A percentile compares a stretch with the other conserved stretches of the same genome.
Conservation (phyloP, 345 rosid genomes). For the Lepidium didymum region DNA sequence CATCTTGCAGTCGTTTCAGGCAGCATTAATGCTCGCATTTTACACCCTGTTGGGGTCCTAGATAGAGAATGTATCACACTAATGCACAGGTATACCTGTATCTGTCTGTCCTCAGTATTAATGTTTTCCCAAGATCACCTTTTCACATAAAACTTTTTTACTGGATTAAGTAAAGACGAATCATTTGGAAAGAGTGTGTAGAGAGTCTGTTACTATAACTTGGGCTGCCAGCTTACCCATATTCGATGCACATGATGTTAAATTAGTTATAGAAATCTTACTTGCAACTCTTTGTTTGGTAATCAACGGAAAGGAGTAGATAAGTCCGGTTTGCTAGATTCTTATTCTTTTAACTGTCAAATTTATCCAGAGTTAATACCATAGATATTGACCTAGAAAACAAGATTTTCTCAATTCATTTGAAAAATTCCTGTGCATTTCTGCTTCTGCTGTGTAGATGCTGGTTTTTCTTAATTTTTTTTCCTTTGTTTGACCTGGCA, state of each 20-base stretch:
- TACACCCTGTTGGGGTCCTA: conserved; percentile 65
- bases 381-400: not conserved
- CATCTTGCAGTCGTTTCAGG: conserved; percentile 72
- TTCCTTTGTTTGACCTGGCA: conserved; percentile 13
- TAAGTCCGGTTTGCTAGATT: not conserved
- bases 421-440: not conserved
- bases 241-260: not conserved
- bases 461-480: not conserved
- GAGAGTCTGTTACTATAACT: not conserved
- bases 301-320: not conserved
- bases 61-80: conserved; percentile 72
- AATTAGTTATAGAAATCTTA: not conserved
- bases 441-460: not conserved
- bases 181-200: not conserved
- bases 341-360: not conserved
- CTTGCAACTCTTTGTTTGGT: not conserved
- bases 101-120: not conserved
- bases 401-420: not conserved
- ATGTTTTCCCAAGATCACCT: not conserved
- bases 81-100: conserved; percentile 52
- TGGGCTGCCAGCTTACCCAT: conserved; percentile 1
- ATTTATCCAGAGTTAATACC: not conserved
- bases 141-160: not conserved
- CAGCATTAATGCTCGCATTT: conserved; percentile 31
- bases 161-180: not conserved